These are phyloP conservation scores for Zostera marina DNA, from an alignment of 116 monocot species.

Conservation along the genomic window DNA sequence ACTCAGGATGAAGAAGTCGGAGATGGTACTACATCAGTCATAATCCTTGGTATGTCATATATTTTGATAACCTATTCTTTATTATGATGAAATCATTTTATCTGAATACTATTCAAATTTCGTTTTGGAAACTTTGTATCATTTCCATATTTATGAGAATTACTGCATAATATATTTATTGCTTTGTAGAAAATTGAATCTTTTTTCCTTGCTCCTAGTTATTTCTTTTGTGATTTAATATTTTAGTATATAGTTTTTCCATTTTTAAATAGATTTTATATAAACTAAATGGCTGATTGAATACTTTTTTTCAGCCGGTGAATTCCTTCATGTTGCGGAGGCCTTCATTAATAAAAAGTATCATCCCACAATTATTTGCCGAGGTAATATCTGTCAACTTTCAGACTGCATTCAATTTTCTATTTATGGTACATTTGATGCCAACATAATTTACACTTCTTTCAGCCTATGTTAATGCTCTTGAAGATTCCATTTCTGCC, in stretches of 20 bases:
- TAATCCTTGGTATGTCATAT: conserved; percentile 62
- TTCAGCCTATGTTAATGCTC: conserved; percentile 79
- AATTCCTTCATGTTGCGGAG: conserved; percentile 90
- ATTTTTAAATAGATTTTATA: background rate
- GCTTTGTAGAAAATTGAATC: too few relatives aligned
- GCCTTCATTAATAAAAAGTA: conserved; percentile 79
- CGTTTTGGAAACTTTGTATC: too few relatives aligned
- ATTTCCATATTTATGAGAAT: too few relatives aligned
- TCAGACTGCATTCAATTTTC: background rate
- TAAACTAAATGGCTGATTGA: background rate
- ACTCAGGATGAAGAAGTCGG: conserved; percentile 99
- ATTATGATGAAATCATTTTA: too few relatives aligned
- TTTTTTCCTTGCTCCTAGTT: too few relatives aligned
- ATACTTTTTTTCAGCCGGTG: conserved; percentile 42
- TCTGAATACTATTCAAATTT: too few relatives aligned
- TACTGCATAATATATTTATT: too few relatives aligned
- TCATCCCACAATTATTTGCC: conserved; percentile 85
- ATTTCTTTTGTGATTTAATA: too few relatives aligned
- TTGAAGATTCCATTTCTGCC: conserved; percentile 83
- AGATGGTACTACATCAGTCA: conserved; percentile 98
- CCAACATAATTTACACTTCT: background rate
- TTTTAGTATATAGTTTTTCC: too few relatives aligned
- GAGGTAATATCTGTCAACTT: conserved; percentile 31
- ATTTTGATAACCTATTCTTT: background rate
- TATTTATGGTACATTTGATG: background rate